Evolutionary conservation across 2,329 filamentous ascomycete species (phyloP).

Genomic region (Fusarium avenaceum): DNA sequence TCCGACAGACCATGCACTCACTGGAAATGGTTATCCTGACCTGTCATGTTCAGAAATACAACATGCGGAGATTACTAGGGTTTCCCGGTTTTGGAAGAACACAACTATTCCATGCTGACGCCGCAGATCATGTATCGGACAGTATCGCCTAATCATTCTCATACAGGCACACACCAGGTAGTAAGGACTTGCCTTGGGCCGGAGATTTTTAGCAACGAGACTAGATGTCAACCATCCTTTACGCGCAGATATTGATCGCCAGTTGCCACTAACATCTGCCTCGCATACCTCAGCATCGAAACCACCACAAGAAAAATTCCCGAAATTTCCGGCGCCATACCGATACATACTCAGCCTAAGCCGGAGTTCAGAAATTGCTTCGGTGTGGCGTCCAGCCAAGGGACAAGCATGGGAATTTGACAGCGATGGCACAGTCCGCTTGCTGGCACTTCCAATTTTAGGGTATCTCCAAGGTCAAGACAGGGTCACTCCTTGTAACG

Average conservation of each 20-base stretch:
- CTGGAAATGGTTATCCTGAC: background rate
- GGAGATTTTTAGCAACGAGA: conserved; percentile 38
- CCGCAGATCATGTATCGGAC: conserved; percentile 38
- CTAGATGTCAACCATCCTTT: conserved; percentile 25
- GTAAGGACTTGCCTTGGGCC: conserved; percentile 9
- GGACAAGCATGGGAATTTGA: background rate
- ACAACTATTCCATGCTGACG: conserved; percentile 19
- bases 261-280: conserved; percentile 16
- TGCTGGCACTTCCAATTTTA: conserved; percentile 24
- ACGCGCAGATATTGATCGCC: conserved; percentile 30
- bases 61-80: conserved; percentile 6
- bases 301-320: background rate
- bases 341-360: conserved; percentile 5
- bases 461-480: conserved; percentile 10
- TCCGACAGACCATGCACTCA: too few relatives aligned
- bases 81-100: background rate
- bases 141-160: conserved; percentile 35
- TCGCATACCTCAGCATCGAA: background rate
- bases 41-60: conserved; percentile 6
- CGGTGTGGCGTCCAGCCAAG: conserved; percentile 25
- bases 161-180: conserved; percentile 6
- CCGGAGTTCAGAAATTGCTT: conserved; percentile 18
- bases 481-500: conserved; percentile 37
- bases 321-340: conserved; percentile 10
- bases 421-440: conserved; percentile 11